Conservation (phyloP, 805 yeast genomes). For the Monosporozyma unispora region DNA sequence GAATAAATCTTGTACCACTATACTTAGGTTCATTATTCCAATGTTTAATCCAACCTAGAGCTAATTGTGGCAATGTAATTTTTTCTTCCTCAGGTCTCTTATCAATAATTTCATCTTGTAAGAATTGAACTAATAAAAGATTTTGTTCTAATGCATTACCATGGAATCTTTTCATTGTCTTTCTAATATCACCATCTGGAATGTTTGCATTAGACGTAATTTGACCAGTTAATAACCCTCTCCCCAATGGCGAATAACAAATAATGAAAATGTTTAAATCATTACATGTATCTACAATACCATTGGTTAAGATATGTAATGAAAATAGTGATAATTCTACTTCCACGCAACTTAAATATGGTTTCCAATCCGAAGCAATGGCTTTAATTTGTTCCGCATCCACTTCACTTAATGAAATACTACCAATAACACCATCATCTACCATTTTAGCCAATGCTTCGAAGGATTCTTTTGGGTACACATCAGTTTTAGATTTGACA, state of each 20-base stretch:
- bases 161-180: constrained; percentile 45
- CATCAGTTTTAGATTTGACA: constrained; percentile 16
- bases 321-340: constrained; percentile 67
- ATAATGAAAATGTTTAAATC: constrained; percentile 55
- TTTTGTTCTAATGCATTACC: constrained; percentile 51
- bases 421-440: constrained; percentile 56
- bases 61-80: constrained; percentile 54
- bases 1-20: constrained; percentile 45
- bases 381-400: constrained; percentile 49
- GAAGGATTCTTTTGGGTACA: constrained; percentile 45
- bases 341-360: constrained; percentile 61
- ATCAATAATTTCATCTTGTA: constrained; percentile 40
- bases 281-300: constrained; percentile 50
- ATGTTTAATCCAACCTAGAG: constrained; percentile 56
- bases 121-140: constrained; percentile 36
- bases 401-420: constrained; percentile 68
- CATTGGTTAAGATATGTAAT: constrained; percentile 52
- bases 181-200: constrained; percentile 44
- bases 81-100: constrained; percentile 38
- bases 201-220: constrained; percentile 39
- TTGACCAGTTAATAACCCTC: constrained; percentile 67
- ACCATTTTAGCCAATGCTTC: constrained; percentile 48
- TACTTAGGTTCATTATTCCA: constrained; percentile 31
- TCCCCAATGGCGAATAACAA: constrained; percentile 77
- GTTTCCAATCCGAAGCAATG: constrained; percentile 42